phyloP scores from a whole-genome alignment of 345 rosid species.

The Euphorbia tirucalli region DNA sequence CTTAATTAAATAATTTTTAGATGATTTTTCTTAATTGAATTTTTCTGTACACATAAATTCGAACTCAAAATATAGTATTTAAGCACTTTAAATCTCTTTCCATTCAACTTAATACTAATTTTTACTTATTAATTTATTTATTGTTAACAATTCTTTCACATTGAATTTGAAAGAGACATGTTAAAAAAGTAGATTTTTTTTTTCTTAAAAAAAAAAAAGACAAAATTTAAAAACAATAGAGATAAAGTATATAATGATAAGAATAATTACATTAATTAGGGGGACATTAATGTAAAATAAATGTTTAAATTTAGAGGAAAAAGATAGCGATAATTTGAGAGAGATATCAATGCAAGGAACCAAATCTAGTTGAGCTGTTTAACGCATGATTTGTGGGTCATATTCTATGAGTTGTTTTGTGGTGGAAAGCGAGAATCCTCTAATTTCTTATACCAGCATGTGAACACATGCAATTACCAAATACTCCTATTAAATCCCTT shows the following conservation, averaged over 20 bases:
- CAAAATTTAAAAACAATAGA: too few species aligned
- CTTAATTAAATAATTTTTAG: too few species aligned
- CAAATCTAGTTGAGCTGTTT: conserved; percentile 58
- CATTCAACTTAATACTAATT: too few species aligned
- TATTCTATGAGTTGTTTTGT: conserved; percentile 47
- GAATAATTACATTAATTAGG: not conserved
- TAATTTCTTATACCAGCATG: conserved; percentile 41
- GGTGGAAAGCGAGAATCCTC: conserved; percentile 58
- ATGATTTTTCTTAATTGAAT: too few species aligned
- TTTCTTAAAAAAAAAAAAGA: too few species aligned
- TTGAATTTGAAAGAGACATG: too few species aligned
- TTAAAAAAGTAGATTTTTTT: too few species aligned
- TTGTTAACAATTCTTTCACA: too few species aligned
- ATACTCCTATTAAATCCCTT: conserved; percentile 18
- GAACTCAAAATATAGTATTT: too few species aligned
- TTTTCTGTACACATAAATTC: too few species aligned
- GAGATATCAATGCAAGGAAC: conserved; percentile 25
- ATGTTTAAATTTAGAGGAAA: not conserved
- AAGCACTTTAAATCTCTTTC: too few species aligned
- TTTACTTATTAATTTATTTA: too few species aligned
- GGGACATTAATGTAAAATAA: conserved; percentile 6
- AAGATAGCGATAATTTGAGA: conserved; percentile 25
- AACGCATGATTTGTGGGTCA: conserved; percentile 58
- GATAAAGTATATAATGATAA: not conserved
- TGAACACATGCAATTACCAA: conserved; percentile 46